phyloP scores from a whole-genome alignment of 2,329 filamentous ascomycete species.

The Conoideocrella luteorostrata region DNA sequence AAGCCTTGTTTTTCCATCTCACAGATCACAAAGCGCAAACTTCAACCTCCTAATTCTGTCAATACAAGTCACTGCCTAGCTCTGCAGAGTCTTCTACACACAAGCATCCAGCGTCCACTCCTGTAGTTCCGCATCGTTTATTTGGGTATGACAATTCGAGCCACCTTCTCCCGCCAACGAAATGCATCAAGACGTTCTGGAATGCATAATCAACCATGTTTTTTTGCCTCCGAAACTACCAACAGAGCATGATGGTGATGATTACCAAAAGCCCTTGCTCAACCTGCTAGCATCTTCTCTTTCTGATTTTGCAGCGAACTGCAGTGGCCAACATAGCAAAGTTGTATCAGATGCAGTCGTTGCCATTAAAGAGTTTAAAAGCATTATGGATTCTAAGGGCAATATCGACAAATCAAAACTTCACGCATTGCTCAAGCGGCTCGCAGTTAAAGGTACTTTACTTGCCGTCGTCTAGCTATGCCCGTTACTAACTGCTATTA shows the following conservation, averaged over 20 bases:
- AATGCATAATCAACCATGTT: constrained; percentile 6
- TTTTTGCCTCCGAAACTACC: constrained; percentile 8
- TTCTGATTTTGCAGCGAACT: not conserved
- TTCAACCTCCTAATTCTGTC: no score
- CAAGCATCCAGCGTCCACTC: no score
- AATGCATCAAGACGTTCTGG: not conserved
- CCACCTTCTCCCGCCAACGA: not conserved
- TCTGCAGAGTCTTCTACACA: no score
- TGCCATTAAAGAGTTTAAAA: not conserved
- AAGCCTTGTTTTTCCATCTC: no score
- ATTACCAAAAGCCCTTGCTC: not conserved
- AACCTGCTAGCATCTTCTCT: not conserved
- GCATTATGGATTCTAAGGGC: not conserved
- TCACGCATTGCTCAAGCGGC: not conserved
- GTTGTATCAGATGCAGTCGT: not conserved
- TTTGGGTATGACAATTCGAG: no score
- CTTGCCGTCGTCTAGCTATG: no score
- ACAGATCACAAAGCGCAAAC: no score
- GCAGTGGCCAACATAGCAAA: not conserved
- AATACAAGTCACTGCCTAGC: no score
- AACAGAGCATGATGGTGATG: not conserved
- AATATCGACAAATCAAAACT: not conserved
- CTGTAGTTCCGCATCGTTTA: no score
- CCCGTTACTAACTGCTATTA: not conserved
- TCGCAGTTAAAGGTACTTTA: not conserved